Base-by-base conservation (phyloP, 192 early-diverging fungal genomes). In the Umbelopsis sp. region DNA sequence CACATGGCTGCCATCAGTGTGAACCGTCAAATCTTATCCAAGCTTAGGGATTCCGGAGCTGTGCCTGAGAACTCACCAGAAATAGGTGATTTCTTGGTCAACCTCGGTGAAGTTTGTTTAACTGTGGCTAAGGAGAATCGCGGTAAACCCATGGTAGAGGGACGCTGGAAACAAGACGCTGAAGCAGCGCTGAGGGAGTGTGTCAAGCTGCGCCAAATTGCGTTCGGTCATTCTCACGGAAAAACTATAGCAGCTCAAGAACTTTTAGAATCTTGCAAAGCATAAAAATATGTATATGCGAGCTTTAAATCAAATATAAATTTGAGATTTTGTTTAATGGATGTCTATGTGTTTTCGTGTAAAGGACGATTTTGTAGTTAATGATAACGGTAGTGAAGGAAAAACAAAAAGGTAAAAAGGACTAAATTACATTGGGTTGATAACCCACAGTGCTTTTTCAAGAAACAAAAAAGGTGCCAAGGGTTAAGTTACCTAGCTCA, bases 41-140 rank as follows among this genome's bases (percentile, higher is more conserved):
- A 83, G 17, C 84, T 90, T 77, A 44, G 75, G 62, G 77, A 80
- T 9, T 72, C 84, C 3, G 41, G 77, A 67, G 80, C 82, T 24
- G 81, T 87, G 17, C 85, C 86, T 31, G 67, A 70, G 24, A 82
- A 89, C 65, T 88, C 85, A 66, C 83, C 91, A 21, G 82, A 87
- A 17, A 71, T 88, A 53, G 84, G 85, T 26, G 88, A 90, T 56
- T 88, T 87, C 72, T 72, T 80, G 62, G 79, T 82, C 68, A 71
- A 83, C 1, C 71, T 88, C 52, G 89, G 83, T 45, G 88, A 90
- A 72, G 68, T 88, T 69, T 83, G 80, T 73, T 73, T 84, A 71
- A 83, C 83, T 69, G 74, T 86, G 73, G 86, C 83, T 21, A 77
- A 73, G 71, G 80, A 83, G 65, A 56, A 75, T 51, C 34, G 49